Evolutionary conservation across 148 eudicot species (phyloP), one percentile per base, ranked within the genome.

Genomic region (Drosera capensis): DNA sequence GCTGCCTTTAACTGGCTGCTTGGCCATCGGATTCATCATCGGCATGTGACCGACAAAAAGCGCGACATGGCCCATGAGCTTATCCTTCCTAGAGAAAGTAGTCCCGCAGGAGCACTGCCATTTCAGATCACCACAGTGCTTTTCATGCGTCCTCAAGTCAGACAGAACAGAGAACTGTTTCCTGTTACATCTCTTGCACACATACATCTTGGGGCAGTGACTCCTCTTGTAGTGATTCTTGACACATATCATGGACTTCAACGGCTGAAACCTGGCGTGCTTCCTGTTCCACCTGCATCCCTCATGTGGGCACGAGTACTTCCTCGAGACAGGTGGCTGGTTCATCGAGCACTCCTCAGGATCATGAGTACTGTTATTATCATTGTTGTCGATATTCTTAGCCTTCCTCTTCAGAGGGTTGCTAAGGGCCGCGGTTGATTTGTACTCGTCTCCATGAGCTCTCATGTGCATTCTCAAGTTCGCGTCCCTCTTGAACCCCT

Each of bases 21-120:
- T n/a, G n/a, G n/a, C n/a, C n/a, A n/a, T n/a, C n/a, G n/a, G n/a
- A n/a, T n/a, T n/a, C n/a, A n/a, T n/a, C n/a, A n/a, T n/a, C 0
- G 96, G 96, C 22, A 92, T 83, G 52, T 88, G 96, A 6, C 96
- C 96, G 54, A 79, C 90, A 64, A 88, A 88, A 43, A 88, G 92
- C 21, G 78, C 65, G 58, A 88, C 74, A 53, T 88, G 96, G 14
- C 96, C 96, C 13, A 83, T 83, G 47, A 88, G 96, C 63, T 88
- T 88, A 61, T 88, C 96, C 66, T 88, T 88, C 51, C 96, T 68
- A 2, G 96, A 88, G 60, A 88, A 88, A 20, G 96, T 82, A 18
- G 96, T 88, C 11, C 96, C 96, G 58, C 96, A 88, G 14, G 96
- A 88, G 49, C 96, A 88, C 43, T 77, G 71, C 96, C 96, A 88